phyloP scores from a whole-genome alignment of 2,329 filamentous ascomycete species.

The Monilinia laxa region DNA sequence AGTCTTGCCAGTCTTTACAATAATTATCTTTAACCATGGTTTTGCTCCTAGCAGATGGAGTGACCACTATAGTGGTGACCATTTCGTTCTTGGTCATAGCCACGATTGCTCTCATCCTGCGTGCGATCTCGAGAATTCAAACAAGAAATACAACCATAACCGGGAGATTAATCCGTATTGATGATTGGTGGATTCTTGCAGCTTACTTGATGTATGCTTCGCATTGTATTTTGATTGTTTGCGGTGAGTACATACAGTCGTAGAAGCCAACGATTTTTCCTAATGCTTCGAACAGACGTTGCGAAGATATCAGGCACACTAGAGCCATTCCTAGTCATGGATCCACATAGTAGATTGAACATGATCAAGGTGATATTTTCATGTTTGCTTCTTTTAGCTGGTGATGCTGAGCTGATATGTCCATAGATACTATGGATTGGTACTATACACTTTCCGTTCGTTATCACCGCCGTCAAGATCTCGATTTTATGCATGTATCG shows the following conservation, averaged over 20 bases:
- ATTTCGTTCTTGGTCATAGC: slow-evolving; percentile 13
- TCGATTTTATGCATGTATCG: slow-evolving; percentile 21
- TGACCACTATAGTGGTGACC: slow-evolving; percentile 1
- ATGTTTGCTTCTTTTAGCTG: neutral
- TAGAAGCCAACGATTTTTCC: neutral
- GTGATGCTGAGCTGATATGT: neutral
- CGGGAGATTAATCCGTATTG: neutral
- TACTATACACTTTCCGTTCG: slow-evolving; percentile 11
- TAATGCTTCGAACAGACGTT: slow-evolving; percentile 15
- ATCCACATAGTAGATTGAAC: neutral
- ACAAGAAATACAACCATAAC: slow-evolving; percentile 2
- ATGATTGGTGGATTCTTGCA: slow-evolving; percentile 17
- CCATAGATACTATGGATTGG: slow-evolving; percentile 16
- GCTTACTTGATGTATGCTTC: slow-evolving; percentile 19
- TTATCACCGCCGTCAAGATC: slow-evolving; percentile 20
- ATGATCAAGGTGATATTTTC: slow-evolving; percentile 6
- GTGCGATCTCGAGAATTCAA: slow-evolving; percentile 13
- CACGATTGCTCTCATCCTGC: slow-evolving; percentile 12
- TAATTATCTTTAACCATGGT: neutral
- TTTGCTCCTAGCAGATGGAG: slow-evolving; percentile 6
- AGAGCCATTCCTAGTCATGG: slow-evolving; percentile 7
- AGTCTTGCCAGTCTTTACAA: neutral
- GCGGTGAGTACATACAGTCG: neutral
- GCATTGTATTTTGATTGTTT: slow-evolving; percentile 16
- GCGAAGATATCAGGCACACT: slow-evolving; percentile 13